Evolutionary conservation across 164 flowering plant species (phyloP).

Genomic region (Aristolochia fimbriata): DNA sequence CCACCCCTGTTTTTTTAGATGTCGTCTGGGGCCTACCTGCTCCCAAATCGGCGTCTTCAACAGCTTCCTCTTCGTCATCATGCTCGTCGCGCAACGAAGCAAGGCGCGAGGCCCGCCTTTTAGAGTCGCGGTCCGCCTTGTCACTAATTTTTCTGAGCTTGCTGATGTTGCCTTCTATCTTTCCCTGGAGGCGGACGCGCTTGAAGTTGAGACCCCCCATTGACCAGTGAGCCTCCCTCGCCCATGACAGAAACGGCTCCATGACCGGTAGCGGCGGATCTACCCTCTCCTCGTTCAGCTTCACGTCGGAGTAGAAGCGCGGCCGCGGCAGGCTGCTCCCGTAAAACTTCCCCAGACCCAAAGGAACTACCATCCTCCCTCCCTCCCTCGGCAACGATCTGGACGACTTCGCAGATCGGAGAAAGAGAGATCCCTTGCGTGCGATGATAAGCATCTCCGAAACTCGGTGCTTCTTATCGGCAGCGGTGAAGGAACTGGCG

Average conservation of each 20-base stretch:
- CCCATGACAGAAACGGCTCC: slow-evolving; percentile 79
- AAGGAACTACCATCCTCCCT: slow-evolving; percentile 41
- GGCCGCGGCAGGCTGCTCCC: slow-evolving; percentile 89
- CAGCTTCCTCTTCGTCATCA: no score
- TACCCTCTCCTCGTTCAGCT: slow-evolving; percentile 39
- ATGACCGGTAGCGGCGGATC: slow-evolving; percentile 60
- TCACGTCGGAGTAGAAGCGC: slow-evolving; percentile 52
- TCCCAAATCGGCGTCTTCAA: no score
- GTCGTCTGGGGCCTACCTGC: no score
- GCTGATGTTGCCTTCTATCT: slow-evolving; percentile 65
- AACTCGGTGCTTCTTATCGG: no score
- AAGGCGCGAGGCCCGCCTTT: no score
- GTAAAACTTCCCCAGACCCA: slow-evolving; percentile 79
- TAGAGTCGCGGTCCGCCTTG: slow-evolving; percentile 11
- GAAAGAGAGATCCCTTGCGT: no score
- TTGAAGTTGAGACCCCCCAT: slow-evolving; percentile 83
- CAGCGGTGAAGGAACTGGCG: no score
- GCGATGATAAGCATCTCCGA: no score
- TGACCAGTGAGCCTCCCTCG: slow-evolving; percentile 87
- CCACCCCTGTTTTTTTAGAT: no score
- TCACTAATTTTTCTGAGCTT: slow-evolving; percentile 41
- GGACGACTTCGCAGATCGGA: no score
- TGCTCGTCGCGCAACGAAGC: no score
- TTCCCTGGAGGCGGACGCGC: slow-evolving; percentile 70
- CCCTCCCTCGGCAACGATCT: no score